These are phyloP conservation scores for Amanita pseudoporphyria DNA, from an alignment of 768 basidiomycete species.

Conservation along the genomic window DNA sequence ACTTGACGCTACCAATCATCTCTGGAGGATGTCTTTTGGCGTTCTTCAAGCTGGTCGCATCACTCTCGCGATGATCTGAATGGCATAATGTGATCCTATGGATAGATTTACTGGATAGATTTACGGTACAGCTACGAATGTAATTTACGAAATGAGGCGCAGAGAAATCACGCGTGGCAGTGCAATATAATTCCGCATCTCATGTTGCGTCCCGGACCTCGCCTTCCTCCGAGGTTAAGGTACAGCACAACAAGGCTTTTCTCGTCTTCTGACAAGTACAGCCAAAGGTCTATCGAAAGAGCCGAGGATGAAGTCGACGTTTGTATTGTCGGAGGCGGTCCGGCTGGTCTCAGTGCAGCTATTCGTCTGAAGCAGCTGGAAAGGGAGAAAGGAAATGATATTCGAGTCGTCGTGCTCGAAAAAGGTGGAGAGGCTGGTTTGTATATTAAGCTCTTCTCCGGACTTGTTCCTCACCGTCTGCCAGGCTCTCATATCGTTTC, in stretches of 20 bases:
- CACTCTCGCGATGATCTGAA: constrained; percentile 16
- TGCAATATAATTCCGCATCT: background rate
- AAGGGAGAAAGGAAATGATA: constrained; percentile 63
- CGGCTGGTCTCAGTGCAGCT: constrained; percentile 92
- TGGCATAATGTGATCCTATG: background rate
- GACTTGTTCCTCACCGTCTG: background rate
- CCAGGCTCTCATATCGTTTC: constrained; percentile 90
- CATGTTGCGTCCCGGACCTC: background rate
- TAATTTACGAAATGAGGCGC: background rate
- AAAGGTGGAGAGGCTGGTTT: constrained; percentile 89
- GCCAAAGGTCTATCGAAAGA: constrained; percentile 43
- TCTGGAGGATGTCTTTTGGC: constrained; percentile 55
- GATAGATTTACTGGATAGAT: background rate
- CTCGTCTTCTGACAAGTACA: constrained; percentile 1
- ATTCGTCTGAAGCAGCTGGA: constrained; percentile 94
- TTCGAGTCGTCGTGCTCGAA: constrained; percentile 90
- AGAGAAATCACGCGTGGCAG: background rate
- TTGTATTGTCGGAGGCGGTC: constrained; percentile 94
- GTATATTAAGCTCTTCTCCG: constrained; percentile 20
- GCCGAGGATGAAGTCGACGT: constrained; percentile 92
- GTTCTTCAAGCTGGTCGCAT: constrained; percentile 31
- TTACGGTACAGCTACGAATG: background rate
- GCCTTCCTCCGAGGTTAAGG: background rate
- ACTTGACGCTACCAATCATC: constrained; percentile 82
- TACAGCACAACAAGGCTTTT: background rate